These are phyloP conservation scores for Phlebiopsis flavidoalba DNA, from an alignment of 768 basidiomycete genomes.

Conservation along the genomic window DNA sequence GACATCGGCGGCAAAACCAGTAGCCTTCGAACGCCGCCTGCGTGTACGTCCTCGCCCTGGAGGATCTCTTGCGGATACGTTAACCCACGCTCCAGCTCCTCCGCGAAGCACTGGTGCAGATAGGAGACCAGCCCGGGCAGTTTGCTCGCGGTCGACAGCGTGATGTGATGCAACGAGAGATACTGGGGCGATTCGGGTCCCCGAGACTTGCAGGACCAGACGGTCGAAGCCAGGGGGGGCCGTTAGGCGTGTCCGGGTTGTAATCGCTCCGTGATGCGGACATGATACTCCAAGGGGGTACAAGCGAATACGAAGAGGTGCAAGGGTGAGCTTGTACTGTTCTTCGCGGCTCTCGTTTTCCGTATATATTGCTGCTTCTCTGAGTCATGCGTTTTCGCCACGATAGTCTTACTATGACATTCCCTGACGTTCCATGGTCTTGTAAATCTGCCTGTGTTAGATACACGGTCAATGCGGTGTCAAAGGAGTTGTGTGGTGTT, in stretches of 20 bases:
- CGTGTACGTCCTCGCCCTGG: slow-evolving; percentile 32
- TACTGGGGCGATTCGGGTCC: slow-evolving; percentile 15
- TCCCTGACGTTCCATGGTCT: too few relatives aligned
- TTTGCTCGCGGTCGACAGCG: slow-evolving; percentile 22
- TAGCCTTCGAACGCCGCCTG: slow-evolving; percentile 61
- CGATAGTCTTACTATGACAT: too few relatives aligned
- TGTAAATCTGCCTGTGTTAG: too few relatives aligned
- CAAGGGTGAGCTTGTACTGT: too few relatives aligned
- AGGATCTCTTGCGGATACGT: slow-evolving; percentile 85
- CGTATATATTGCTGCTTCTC: too few relatives aligned
- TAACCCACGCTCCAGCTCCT: slow-evolving; percentile 66
- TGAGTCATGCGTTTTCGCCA: too few relatives aligned
- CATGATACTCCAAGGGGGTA: slow-evolving; percentile 31
- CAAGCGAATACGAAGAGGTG: neutral
- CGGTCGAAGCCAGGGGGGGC: slow-evolving; percentile 39
- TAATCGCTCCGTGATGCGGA: slow-evolving; percentile 71
- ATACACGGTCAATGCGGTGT: too few relatives aligned
- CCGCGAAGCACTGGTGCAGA: slow-evolving; percentile 59
- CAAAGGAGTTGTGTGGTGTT: too few relatives aligned
- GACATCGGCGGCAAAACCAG: slow-evolving; percentile 74
- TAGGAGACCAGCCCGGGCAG: slow-evolving; percentile 53
- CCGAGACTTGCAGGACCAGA: slow-evolving; percentile 35
- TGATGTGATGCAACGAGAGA: slow-evolving; percentile 34
- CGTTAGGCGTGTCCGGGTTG: slow-evolving; percentile 23
- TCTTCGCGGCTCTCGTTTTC: too few relatives aligned